These are phyloP conservation scores for Pseudozyma tsukubaensis DNA, from an alignment of 1,284 basidiomycete genomes.

Conservation along the genomic window DNA sequence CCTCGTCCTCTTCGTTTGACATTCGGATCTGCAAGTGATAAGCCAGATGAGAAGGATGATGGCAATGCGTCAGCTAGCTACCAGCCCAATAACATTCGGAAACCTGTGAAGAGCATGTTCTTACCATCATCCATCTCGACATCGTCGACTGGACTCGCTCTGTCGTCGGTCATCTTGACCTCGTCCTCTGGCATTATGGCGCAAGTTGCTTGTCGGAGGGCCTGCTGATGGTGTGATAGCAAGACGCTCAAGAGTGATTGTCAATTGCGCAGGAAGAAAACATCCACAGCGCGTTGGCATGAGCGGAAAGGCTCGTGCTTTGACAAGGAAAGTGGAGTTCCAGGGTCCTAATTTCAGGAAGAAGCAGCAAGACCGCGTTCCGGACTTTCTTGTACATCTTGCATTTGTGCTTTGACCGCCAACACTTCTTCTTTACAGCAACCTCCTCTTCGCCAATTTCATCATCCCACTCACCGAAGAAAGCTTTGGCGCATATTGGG, in stretches of 20 bases:
- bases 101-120: neutral
- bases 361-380: constrained; percentile 21
- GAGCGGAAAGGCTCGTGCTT: too few relatives aligned
- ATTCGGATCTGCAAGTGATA: constrained; percentile 46
- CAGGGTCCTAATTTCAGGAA: too few relatives aligned
- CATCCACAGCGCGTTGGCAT: too few relatives aligned
- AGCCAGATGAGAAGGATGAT: neutral
- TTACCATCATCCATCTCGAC: constrained; percentile 59
- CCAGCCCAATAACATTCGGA: neutral
- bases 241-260: too few relatives aligned
- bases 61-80: neutral
- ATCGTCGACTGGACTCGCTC: constrained; percentile 28
- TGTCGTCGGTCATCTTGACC: constrained; percentile 18
- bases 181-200: constrained; percentile 20
- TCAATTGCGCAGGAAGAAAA: too few relatives aligned
- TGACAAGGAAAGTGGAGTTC: too few relatives aligned
- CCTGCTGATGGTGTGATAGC: neutral
- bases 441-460: neutral
- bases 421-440: neutral
- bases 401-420: neutral
- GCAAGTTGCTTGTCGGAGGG: neutral
- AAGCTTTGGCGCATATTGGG: neutral
- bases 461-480: neutral
- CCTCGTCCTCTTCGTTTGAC: constrained; percentile 70
- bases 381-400: too few relatives aligned